Base-by-base conservation (phyloP, 2,329 filamentous ascomycete genomes). In the Aspergillus fumigatus region DNA sequence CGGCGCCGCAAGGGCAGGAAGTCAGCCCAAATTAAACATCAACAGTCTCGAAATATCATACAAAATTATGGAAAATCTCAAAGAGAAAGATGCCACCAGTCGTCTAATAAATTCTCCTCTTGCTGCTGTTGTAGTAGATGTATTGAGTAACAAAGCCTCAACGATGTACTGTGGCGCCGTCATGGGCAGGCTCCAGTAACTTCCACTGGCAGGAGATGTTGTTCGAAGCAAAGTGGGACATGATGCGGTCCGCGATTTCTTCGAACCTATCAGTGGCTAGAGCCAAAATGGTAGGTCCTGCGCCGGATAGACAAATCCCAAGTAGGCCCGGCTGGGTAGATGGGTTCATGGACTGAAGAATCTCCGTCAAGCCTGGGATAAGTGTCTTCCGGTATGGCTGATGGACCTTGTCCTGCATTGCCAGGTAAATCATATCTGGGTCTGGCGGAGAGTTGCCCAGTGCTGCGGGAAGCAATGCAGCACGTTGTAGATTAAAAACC, bases 341-440 rank as follows among this genome's bases (percentile, higher is more conserved):
- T 27, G 93, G 94, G 10, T 90, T 96, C 80, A 97, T 92, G 58
- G 88, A 93, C 72, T 91, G 85, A 52, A 99, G 85, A 53, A 99
- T 93, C 71, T 96, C 89, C 17, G 89, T 88, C 56, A 99, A 82
- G 0, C 93, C 94, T 1, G 94, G 94, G 65, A 99, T 96, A 60
- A 99, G 84, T 2, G 84, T 88, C 76, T 94, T 88, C 53, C 94
- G 88, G 79, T 99, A 97, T 47, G 92, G 94, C 76, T 99, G 94
- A 78, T 99, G 94, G 59, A 99, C 86, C 77, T 92, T 96, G 79
- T 99, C 94, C 77, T 97, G 94, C 94, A 99, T 99, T 49, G 92
- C 93, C 50, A 95, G 86, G 78, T 95, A 95, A 73, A 99, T 99
- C 75, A 96, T 88, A 67, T 95, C 88, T 23, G 94, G 88, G 70